Percentiles rank a stretch among this genome's conserved stretches.
Conservation (phyloP, 345 rosid genomes). For the Noccaea caerulescens region DNA sequence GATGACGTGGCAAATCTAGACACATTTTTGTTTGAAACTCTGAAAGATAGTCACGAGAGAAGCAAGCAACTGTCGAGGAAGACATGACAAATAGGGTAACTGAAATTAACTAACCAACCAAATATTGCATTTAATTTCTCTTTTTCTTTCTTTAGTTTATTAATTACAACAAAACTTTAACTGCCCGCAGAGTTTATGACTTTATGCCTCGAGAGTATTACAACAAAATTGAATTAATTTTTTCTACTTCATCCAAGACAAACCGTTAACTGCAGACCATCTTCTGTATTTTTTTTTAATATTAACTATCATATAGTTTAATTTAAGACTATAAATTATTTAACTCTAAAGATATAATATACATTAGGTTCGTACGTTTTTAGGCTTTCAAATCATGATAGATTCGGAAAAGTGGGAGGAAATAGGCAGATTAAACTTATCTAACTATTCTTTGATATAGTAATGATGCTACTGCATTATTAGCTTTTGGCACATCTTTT, state of each 20-base stretch:
- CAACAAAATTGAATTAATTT: not conserved
- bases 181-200: conserved; percentile 32
- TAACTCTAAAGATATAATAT: not conserved
- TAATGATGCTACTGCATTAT: conserved; percentile 16
- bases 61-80: conserved; percentile 44
- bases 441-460: conserved; percentile 13
- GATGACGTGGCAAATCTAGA: conserved; percentile 33
- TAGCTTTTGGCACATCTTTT: not conserved
- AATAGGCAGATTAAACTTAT: conserved; percentile 9
- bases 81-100: conserved; percentile 43
- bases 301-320: conserved; percentile 3
- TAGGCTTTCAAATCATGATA: conserved; percentile 12
- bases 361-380: not conserved
- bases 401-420: conserved; percentile 10
- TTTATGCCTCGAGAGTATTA: conserved; percentile 23
- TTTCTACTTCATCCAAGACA: conserved; percentile 17
- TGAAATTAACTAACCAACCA: conserved; percentile 42
- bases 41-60: conserved; percentile 26
- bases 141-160: conserved; percentile 11
- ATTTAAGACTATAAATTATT: not conserved
- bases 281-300: not conserved
- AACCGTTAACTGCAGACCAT: conserved; percentile 20
- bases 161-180: conserved; percentile 17
- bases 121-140: conserved; percentile 19
- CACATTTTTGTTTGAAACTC: conserved; percentile 20